These are phyloP conservation scores for Trichoderma guizhouense DNA, from an alignment of 2,329 filamentous ascomycete genomes.

Conservation along the genomic window DNA sequence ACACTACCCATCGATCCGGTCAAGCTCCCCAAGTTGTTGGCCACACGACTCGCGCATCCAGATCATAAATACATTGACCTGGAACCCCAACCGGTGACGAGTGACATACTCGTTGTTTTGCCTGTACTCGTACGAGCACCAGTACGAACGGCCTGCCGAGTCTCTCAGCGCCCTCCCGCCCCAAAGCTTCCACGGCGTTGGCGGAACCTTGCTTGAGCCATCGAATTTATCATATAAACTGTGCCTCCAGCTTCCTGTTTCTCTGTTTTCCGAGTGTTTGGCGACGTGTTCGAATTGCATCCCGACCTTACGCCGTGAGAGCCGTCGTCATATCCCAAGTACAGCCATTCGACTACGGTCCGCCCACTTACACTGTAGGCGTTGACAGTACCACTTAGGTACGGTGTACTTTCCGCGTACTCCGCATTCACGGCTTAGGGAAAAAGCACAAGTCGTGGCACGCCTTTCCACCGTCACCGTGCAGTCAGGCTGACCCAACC, in stretches of 20 bases:
- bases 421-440: neutral
- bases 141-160: neutral
- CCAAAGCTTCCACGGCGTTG: neutral
- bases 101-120: constrained; percentile 2
- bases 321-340: neutral
- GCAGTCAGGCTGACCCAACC: constrained; percentile 5
- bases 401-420: constrained; percentile 4
- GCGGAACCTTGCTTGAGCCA: neutral
- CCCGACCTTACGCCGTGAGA: constrained; percentile 4
- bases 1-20: neutral
- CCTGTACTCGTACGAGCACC: neutral
- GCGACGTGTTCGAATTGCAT: neutral
- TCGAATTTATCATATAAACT: neutral
- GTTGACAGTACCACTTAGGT: neutral
- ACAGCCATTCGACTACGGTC: neutral
- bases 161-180: neutral
- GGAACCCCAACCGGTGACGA: neutral
- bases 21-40: neutral
- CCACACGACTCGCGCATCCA: constrained; percentile 5
- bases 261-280: neutral
- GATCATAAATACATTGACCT: constrained; percentile 9
- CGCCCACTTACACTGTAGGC: neutral
- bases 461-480: constrained; percentile 3
- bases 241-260: neutral
- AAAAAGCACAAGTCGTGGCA: neutral